Conservation (phyloP, 805 yeast genomes). For the Diddensiella caesifluorescens region DNA sequence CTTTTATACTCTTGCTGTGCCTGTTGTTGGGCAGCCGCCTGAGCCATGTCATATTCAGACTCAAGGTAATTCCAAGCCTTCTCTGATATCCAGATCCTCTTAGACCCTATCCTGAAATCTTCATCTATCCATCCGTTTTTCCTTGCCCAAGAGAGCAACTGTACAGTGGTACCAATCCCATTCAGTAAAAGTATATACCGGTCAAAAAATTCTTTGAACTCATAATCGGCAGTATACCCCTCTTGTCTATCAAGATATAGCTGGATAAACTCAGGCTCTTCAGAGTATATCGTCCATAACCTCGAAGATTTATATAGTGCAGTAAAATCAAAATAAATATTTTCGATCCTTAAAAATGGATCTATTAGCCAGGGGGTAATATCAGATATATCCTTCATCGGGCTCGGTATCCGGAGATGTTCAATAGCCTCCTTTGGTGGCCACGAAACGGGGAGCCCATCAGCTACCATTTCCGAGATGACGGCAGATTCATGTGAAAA, state of each 20-base stretch:
- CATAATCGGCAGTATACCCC: constrained; percentile 24
- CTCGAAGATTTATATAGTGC: neutral
- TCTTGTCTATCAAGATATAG: constrained; percentile 11
- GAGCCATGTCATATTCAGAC: neutral
- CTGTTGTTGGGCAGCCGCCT: neutral
- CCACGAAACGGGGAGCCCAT: constrained; percentile 19
- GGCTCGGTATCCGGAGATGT: no score
- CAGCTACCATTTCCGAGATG: constrained; percentile 21
- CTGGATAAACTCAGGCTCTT: neutral
- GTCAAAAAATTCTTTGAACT: constrained; percentile 20
- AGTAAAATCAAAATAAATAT: no score
- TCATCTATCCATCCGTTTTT: constrained; percentile 20
- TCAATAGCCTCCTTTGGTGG: neutral
- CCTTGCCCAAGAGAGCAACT: constrained; percentile 18
- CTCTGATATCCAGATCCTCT: constrained; percentile 20
- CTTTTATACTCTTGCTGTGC: neutral
- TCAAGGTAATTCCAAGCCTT: constrained; percentile 3
- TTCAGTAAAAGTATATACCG: constrained; percentile 16
- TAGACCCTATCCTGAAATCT: constrained; percentile 19
- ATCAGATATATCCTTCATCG: no score
- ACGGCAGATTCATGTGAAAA: constrained; percentile 9
- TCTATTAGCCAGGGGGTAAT: constrained; percentile 1
- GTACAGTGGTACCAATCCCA: constrained; percentile 8
- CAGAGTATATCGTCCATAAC: constrained; percentile 6
- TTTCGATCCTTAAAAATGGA: no score